Base-by-base conservation (phyloP, 768 basidiomycete genomes). In the Auricularia cornea region DNA sequence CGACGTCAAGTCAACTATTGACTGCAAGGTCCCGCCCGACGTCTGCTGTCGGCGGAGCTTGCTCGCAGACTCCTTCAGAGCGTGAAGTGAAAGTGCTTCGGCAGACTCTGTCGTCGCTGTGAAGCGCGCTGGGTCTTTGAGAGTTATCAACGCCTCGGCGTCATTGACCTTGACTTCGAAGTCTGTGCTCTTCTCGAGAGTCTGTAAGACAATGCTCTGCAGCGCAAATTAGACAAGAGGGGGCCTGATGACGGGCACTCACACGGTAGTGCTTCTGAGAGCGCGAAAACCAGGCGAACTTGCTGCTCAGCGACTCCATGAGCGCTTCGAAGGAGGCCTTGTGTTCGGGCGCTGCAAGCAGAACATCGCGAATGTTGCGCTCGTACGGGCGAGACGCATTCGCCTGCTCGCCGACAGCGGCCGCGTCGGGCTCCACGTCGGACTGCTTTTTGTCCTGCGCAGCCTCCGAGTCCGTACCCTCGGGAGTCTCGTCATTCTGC, bases 1-100 rank as follows among this genome's bases (percentile, higher is more conserved):
- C 4, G 90, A 90, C 0, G 90, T 92, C 65, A 92, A 81, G 68
- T 89, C 86, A 2, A 86, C 80, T 41, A 91, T 78, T 0, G 82
- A 71, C 70, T 90, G 82, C 6, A 91, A 75, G 11, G 85, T 85
- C 68, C 54, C 30, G 54, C 28, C 54, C 10, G 26, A 30, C 12
- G 26, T 57, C 16, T 26, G 54, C 18, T 28, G 12, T 16, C 54
- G 54, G 26, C 28, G 23, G 26, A 57, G 26, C 28, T 20, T 57
- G 10, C 26, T 10, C 10, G 29, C 54, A 16, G 54, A 57, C 26
- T 26, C 16, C 28, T 48, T 48, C 12, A 48, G 44, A 6, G 44
- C 44, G 6, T 48, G 44, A 18, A 48, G 23, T 16, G 54, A 5
- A 26, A 57, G 12, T 16, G 28, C 54, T 10, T 57, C 54, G 28